Evolutionary conservation across 176 grass and related monocot genomes (phyloP).

Genomic region (Oryza glaberrima): DNA sequence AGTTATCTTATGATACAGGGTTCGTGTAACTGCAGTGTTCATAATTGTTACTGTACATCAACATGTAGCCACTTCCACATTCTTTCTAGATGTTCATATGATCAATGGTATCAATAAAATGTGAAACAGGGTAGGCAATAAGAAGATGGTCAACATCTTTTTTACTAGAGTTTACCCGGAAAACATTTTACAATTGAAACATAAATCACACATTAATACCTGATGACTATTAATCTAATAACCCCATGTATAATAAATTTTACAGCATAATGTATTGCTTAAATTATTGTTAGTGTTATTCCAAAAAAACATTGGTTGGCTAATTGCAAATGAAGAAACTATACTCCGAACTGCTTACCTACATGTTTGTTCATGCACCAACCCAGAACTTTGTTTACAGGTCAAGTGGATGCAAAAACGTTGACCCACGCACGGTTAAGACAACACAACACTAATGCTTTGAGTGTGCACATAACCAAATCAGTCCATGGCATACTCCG

Average conservation of each 20-base stretch:
- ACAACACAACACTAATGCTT: background rate
- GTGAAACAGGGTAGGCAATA: constrained; percentile 5
- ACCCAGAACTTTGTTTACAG: constrained; percentile 1
- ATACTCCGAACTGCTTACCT: background rate
- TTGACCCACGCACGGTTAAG: background rate
- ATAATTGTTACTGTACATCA: background rate
- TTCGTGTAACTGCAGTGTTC: background rate
- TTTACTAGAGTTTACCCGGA: background rate
- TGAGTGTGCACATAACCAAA: constrained; percentile 3
- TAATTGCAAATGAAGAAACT: constrained; percentile 12
- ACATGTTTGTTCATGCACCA: constrained; percentile 1
- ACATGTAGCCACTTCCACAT: constrained; percentile 1
- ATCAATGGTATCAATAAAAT: background rate
- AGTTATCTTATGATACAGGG: background rate
- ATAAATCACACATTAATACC: background rate
- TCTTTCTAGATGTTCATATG: constrained; percentile 17
- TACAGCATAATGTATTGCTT: background rate
- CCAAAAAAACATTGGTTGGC: background rate
- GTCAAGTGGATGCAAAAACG: constrained; percentile 1
- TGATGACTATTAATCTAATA: constrained; percentile 2
- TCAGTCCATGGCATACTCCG: background rate
- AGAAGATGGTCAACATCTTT: background rate
- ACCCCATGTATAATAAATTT: background rate
- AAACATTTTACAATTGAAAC: background rate
- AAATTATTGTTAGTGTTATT: background rate